Evolutionary conservation across 495 filamentous ascomycete species (phyloP), one percentile per base, ranked within the genome.

Genomic region (Elaphomyces granulatus): DNA sequence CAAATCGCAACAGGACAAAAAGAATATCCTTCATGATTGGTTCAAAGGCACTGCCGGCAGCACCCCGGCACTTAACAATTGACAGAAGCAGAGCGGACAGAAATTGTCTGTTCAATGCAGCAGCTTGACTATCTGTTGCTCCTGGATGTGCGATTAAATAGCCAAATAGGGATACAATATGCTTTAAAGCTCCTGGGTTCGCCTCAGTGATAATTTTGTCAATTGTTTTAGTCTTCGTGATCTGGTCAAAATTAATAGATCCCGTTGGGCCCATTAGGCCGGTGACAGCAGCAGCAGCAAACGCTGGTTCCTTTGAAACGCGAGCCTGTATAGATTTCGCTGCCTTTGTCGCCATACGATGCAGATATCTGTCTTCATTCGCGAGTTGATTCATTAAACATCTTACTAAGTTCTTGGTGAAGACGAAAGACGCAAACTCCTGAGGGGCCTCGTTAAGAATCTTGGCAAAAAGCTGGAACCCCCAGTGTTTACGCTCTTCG

Each of bases 221-320:
- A 0, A 94, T 60, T 0, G 83, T 93, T 63, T 94, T 94, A 1
- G 81, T 85, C 54, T 82, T 94, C 4, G 87, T 94, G 15, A 78
- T 61, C 20, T 81, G 74, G 54, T 96, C 92, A 52, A 96, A 92
- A 54, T 79, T 83, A 37, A 84, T 70, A 0, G 70, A 66, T 2
- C 83, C 86, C 28, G 76, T 55, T 32, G 77, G 73, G 32, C 72
- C 69, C 36, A 88, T 69, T 7, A 98, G 59, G 14, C 72, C 70
- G 1, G 64, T 63, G 15, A 94, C 54, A 3, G 87, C 61, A 3
- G 64, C 59, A 0, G 72, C 58, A 9, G 81, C 67, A 6, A 77
- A 58, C 15, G 61, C 62, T 4, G 83, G 79, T 15, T 83, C 61
- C 7, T 64, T 61, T 36, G 81, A 74, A 0, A 80, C 78, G n/a